phyloP scores from a whole-genome alignment of 805 yeast genomes.

The Metschnikowia koreensis region DNA sequence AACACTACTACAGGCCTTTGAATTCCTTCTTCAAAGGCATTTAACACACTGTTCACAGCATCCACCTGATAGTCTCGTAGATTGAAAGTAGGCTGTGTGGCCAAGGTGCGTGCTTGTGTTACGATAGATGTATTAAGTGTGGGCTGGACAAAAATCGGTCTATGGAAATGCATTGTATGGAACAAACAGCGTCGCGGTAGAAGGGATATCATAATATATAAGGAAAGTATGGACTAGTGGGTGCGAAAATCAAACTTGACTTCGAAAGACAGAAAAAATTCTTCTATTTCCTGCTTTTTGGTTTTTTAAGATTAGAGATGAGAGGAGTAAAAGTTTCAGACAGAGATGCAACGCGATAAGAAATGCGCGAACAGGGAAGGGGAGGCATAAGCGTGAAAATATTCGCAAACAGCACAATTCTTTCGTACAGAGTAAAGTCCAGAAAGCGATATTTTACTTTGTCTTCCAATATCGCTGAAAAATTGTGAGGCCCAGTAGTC shows the following conservation, averaged over 20 bases:
- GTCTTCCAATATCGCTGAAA: too few species aligned
- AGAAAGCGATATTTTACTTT: too few species aligned
- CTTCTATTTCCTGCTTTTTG: too few species aligned
- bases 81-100: conserved; percentile 1
- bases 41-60: conserved; percentile 57
- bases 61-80: conserved; percentile 64
- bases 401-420: too few species aligned
- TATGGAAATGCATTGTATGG: background rate
- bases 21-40: conserved; percentile 44
- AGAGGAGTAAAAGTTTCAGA: background rate
- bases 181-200: background rate
- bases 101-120: background rate
- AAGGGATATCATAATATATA: background rate
- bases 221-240: background rate
- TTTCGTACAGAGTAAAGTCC: too few species aligned
- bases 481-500: background rate
- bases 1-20: conserved; percentile 74
- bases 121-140: background rate
- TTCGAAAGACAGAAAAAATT: too few species aligned
- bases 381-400: too few species aligned
- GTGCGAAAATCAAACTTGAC: too few species aligned
- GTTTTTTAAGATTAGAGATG: too few species aligned
- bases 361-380: too few species aligned
- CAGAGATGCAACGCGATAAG: background rate
- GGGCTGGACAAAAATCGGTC: background rate